Percentiles rank a stretch among this genome's conserved stretches.
phyloP scores from a whole-genome alignment of 2,329 filamentous ascomycete species.

The Fusarium sp. region DNA sequence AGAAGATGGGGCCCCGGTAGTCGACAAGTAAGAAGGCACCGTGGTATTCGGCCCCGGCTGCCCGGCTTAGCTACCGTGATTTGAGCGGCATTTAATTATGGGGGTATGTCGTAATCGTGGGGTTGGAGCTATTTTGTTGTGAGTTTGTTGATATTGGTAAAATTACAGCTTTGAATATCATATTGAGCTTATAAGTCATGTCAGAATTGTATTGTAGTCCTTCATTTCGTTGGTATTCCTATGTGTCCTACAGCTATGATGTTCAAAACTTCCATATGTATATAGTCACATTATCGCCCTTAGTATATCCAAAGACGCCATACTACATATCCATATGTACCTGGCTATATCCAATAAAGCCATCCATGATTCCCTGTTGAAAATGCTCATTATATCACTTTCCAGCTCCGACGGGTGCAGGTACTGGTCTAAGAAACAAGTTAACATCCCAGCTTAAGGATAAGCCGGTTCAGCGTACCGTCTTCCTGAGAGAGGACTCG shows the following conservation, averaged over 20 bases:
- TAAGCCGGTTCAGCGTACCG: slow-evolving; percentile 55
- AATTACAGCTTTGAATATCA: not conserved
- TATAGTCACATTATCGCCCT: slow-evolving; percentile 29
- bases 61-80: slow-evolving; percentile 22
- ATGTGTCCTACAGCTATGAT: not conserved
- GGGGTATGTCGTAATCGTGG: slow-evolving; percentile 31
- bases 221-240: not conserved
- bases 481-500: slow-evolving; percentile 53
- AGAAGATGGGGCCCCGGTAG: slow-evolving; percentile 12
- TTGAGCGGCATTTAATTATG: slow-evolving; percentile 24
- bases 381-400: slow-evolving; percentile 17
- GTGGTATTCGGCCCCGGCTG: slow-evolving; percentile 26
- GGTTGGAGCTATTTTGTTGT: slow-evolving; percentile 24
- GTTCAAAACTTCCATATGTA: slow-evolving; percentile 1
- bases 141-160: too few relatives aligned
- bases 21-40: not conserved
- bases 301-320: slow-evolving; percentile 23
- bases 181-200: not conserved
- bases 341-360: slow-evolving; percentile 3
- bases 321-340: slow-evolving; percentile 18
- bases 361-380: not conserved
- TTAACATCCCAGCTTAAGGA: slow-evolving; percentile 28
- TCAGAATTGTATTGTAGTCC: not conserved
- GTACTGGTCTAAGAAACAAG: slow-evolving; percentile 1
- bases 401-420: not conserved